Base-by-base conservation (phyloP, 176 grass and related monocot genomes). In the Musa troglodytarum region DNA sequence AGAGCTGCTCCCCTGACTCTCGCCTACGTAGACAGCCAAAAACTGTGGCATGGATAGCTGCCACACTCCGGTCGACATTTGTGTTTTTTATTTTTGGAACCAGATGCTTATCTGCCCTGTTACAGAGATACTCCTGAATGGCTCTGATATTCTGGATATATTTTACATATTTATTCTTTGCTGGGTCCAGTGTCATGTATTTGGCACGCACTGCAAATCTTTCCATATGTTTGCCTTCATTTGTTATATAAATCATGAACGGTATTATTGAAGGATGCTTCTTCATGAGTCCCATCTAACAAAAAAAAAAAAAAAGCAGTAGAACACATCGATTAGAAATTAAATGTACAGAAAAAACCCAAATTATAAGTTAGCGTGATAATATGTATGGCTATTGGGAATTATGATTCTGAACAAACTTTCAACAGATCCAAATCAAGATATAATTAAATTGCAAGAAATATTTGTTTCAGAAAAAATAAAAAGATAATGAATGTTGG, bases 271-370 rank as follows among this genome's bases (percentile, higher is more conserved):
- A 77, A 65, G 75, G 61, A 77, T 77, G 75, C 61, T 65, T 77
- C 75, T 77, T 77, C 75, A 77, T 77, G n/a, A 77, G 75, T 11
- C 75, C 75, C 75, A 77, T 65, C 75, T 77, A 65, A 50, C 34
- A 3, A 43, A 3, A 43, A 4, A 43, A 43, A 52, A 52, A 52
- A 24, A 34, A 77, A 50, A 52, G 17, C 43, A 54, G 50, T 25
- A 23, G 16, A 9, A 53, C 7, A 65, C 2, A 77, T 17, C 43
- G 65, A 15, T 14, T 23, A 65, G 21, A 16, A 65, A 10, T 53
- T 25, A 17, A 24, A 65, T 17, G 52, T 52, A 19, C 16, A 43
- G 52, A 25, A 53, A 11, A 23, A 72, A 16, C 25, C 34, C 34
- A 43, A 43, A 6, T 43, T 43, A 43, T 43, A 43, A 43, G 34